Evolutionary conservation across 2,329 filamentous ascomycete genomes (phyloP).

Genomic region (Fusarium nygamai): DNA sequence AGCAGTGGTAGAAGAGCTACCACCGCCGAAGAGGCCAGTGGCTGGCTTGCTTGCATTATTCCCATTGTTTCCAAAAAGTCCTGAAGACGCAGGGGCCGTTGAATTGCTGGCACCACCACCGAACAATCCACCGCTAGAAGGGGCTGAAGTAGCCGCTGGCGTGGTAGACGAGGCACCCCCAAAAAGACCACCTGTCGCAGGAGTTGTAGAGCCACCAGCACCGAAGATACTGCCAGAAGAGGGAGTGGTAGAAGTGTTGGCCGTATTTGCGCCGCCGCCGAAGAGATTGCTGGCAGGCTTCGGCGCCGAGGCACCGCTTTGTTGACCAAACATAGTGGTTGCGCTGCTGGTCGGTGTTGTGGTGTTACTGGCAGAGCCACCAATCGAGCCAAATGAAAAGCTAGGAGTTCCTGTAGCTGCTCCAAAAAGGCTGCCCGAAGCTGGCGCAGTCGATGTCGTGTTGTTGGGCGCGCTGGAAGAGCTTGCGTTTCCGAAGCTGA

Average conservation of each 20-base stretch:
- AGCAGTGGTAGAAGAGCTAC: slow-evolving; percentile 39
- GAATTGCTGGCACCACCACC: slow-evolving; percentile 35
- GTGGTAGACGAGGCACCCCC: slow-evolving; percentile 40
- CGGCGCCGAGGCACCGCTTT: slow-evolving; percentile 40
- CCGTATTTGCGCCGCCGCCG: slow-evolving; percentile 36
- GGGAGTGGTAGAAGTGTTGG: slow-evolving; percentile 33
- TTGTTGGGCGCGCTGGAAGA: slow-evolving; percentile 47
- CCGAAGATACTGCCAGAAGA: slow-evolving; percentile 39
- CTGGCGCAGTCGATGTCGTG: slow-evolving; percentile 52
- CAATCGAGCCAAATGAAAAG: slow-evolving; percentile 55
- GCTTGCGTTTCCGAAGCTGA: slow-evolving; percentile 51
- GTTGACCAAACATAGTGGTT: slow-evolving; percentile 47
- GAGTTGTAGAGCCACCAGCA: slow-evolving; percentile 38
- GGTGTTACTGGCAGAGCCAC: slow-evolving; percentile 38
- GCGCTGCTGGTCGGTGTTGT: slow-evolving; percentile 44
- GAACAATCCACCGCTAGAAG: slow-evolving; percentile 40
- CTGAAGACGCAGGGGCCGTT: slow-evolving; percentile 44
- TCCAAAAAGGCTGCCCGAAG: slow-evolving; percentile 55
- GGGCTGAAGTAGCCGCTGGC: slow-evolving; percentile 40
- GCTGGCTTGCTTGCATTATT: slow-evolving; percentile 33
- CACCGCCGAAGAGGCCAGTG: slow-evolving; percentile 44
- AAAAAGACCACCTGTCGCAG: slow-evolving; percentile 37
- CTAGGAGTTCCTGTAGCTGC: slow-evolving; percentile 44
- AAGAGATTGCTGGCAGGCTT: slow-evolving; percentile 44
- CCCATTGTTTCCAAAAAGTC: slow-evolving; percentile 47